A percentile compares a stretch with the other conserved stretches of the same genome.
These are phyloP conservation scores for Tripidium arundinaceum DNA, from an alignment of 202 grass and related monocot species.

Conservation along the genomic window DNA sequence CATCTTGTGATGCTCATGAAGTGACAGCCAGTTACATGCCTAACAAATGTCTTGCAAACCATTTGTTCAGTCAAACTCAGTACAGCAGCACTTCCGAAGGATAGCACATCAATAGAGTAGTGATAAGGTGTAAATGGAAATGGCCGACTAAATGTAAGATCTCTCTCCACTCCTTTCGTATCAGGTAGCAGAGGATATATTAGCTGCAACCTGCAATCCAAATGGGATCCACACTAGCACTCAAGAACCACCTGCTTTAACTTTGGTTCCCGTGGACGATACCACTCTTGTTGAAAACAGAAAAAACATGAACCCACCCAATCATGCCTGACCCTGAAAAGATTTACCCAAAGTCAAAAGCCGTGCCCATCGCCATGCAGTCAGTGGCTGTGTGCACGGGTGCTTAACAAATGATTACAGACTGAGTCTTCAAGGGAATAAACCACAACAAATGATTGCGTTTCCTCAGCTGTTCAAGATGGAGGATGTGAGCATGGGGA, in stretches of 20 bases:
- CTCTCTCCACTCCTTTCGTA: constrained; percentile 6
- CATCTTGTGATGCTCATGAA: constrained; percentile 16
- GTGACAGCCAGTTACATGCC: constrained; percentile 1
- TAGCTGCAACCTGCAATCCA: constrained; percentile 3
- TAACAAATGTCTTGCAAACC: not conserved
- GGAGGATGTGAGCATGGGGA: constrained; percentile 88
- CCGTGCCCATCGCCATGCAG: not conserved
- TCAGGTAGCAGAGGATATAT: constrained; percentile 10
- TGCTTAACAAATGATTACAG: constrained; percentile 41
- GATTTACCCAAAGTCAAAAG: constrained; percentile 36
- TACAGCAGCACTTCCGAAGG: not conserved
- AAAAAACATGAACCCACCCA: constrained; percentile 30
- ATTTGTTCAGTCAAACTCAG: constrained; percentile 5
- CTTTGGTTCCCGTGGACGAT: constrained; percentile 18
- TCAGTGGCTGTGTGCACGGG: constrained; percentile 29
- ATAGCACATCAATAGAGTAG: not conserved
- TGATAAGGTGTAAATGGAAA: not conserved
- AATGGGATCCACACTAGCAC: not conserved
- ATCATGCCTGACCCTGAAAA: constrained; percentile 39
- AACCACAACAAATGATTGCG: not conserved
- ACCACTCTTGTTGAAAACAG: not conserved
- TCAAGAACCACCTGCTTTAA: constrained; percentile 1
- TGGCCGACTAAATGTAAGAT: constrained; percentile 41
- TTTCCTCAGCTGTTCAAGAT: constrained; percentile 74
- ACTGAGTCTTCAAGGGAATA: not conserved